Evolutionary conservation across 2,329 filamentous ascomycete genomes (phyloP), one percentile per base, ranked within the genome.

Genomic region (Nigrospora osmanthi): DNA sequence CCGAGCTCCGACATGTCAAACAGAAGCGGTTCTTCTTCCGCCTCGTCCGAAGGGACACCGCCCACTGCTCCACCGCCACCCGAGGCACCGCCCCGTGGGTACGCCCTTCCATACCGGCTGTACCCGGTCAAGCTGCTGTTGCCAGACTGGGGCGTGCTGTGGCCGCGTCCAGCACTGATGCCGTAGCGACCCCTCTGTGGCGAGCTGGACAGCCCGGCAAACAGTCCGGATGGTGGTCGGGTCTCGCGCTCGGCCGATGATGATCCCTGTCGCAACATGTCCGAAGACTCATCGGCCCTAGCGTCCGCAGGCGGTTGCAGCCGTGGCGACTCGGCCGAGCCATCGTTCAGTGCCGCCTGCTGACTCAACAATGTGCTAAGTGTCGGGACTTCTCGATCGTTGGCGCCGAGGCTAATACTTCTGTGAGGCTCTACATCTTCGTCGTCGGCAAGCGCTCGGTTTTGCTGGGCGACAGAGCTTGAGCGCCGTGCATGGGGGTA

Each of bases 1-100:
- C 81, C 80, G 58, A 87, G 76, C 60, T 88, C 84, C 33, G 81
- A 85, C 71, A 88, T 80, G 50, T 84, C 81, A 61, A 88, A 88
- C 11, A 88, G 70, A 11, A 88, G 62, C 0, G 81, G 81, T 12
- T 35, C 34, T 10, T 14, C 32, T 55, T 88, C 84, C 44, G 86
- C 84, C 48, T 85, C 81, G 19, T 70, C 63, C 6, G 77, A 76
- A 42, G 66, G 65, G 38, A 78, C 71, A 10, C 66, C 62, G 0
- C 59, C 58, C 9, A 70, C 67, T 1, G 67, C 63, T 39, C 70
- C 68, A 45, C 69, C 74, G 45, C 71, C 66, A 42, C 72, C 57
- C 14, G 57, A 58, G 28, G 49, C 53, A 19, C 58, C 54, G 6
- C 60, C 58, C 47, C 66, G 62, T 28, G 67, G 62, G 44, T 64